Conservation (phyloP, 1,139 yeast species). For the Spencermartinsiella ligniputridi region DNA sequence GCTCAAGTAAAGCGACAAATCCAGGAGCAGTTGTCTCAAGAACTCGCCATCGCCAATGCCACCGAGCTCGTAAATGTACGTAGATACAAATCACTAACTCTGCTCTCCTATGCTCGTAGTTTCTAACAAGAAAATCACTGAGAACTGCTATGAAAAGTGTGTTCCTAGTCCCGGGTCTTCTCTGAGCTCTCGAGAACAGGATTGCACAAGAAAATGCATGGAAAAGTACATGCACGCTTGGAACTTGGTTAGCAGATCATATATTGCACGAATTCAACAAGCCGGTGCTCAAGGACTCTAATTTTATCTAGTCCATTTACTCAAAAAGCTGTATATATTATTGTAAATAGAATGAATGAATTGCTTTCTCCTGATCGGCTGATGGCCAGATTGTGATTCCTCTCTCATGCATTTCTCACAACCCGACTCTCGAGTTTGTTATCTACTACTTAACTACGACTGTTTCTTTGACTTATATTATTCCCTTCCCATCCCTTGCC, state of each 20-base stretch:
- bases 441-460: no score
- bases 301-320: no score
- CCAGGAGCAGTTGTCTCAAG: conserved; percentile 71
- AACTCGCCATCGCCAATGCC: conserved; percentile 84
- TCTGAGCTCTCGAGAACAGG: conserved; percentile 42
- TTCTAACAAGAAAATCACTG: conserved; percentile 55
- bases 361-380: no score
- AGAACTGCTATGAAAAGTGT: conserved; percentile 82
- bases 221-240: conserved; percentile 89
- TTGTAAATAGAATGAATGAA: background rate
- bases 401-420: no score
- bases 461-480: no score
- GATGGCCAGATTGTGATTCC: no score
- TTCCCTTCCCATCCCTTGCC: no score
- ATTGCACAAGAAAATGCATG: conserved; percentile 71
- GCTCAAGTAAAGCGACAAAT: conserved; percentile 52
- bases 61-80: conserved; percentile 68
- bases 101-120: background rate
- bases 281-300: conserved; percentile 26
- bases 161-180: conserved; percentile 51
- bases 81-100: conserved; percentile 1
- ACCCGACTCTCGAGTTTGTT: no score
- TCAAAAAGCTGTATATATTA: background rate
- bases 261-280: conserved; percentile 68
- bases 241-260: conserved; percentile 76